Evolutionary conservation across 306 rosid genomes (phyloP).

Genomic region (Elaeagnus macrophylla): DNA sequence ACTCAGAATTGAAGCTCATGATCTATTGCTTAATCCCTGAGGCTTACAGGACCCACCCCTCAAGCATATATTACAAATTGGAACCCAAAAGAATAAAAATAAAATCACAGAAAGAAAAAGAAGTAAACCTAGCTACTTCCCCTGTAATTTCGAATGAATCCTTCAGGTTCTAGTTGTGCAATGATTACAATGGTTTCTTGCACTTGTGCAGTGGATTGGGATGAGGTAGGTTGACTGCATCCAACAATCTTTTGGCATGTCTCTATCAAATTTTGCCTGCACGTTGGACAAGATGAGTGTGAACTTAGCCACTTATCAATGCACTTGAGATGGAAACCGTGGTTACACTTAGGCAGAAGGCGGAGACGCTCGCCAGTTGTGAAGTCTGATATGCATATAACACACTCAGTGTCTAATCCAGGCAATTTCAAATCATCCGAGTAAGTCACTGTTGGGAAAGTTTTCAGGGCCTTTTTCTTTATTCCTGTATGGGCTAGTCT

Average conservation of each 20-base stretch:
- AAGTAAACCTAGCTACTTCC: slow-evolving; percentile 17
- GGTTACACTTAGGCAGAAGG: slow-evolving; percentile 16
- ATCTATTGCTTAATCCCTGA: too few species aligned
- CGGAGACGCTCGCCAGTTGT: slow-evolving; percentile 10
- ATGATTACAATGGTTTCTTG: slow-evolving; percentile 37
- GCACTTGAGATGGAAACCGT: slow-evolving; percentile 16
- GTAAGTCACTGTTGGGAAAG: slow-evolving; percentile 47
- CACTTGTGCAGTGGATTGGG: slow-evolving; percentile 14
- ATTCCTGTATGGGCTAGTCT: slow-evolving; percentile 42
- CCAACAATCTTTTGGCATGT: slow-evolving; percentile 73
- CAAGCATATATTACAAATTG: not conserved
- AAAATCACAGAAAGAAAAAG: not conserved
- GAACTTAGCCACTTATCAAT: slow-evolving; percentile 15
- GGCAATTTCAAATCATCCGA: slow-evolving; percentile 45
- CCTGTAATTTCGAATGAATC: slow-evolving; percentile 40
- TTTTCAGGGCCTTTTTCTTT: slow-evolving; percentile 67
- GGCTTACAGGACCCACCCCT: not conserved
- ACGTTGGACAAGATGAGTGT: slow-evolving; percentile 14
- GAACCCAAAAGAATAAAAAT: not conserved
- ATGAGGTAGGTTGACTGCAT: slow-evolving; percentile 26
- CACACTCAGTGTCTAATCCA: slow-evolving; percentile 46
- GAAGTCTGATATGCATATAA: slow-evolving; percentile 14
- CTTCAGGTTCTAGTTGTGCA: slow-evolving; percentile 53
- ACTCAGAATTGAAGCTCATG: too few species aligned
- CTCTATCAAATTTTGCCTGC: slow-evolving; percentile 55